Percentiles rank a stretch among this genome's conserved stretches.
Conservation (phyloP, 805 yeast species). For the Candida verbasci region DNA sequence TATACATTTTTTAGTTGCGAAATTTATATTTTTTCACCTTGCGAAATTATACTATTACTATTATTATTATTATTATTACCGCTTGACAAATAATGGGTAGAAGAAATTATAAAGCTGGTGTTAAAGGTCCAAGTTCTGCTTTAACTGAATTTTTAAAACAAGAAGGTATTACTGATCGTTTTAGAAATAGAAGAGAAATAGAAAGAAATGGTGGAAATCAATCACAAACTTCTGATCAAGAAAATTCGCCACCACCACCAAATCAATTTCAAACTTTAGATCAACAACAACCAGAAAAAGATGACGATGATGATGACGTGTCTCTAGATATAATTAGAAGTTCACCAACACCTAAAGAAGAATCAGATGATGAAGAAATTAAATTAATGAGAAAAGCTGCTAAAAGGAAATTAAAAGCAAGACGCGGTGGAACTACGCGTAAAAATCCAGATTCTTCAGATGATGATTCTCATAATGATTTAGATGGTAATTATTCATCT, state of each 20-base stretch:
- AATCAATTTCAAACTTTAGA: slow-evolving; percentile 7
- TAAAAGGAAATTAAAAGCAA: slow-evolving; percentile 13
- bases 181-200: slow-evolving; percentile 40
- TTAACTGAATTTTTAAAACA: slow-evolving; percentile 81
- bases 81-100: slow-evolving; percentile 13
- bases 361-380: slow-evolving; percentile 22
- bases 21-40: neutral
- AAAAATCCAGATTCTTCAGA: slow-evolving; percentile 25
- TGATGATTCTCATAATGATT: slow-evolving; percentile 22
- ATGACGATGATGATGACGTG: neutral
- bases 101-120: slow-evolving; percentile 17
- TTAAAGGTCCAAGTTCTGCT: slow-evolving; percentile 76
- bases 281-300: neutral
- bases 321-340: neutral
- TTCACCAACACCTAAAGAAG: slow-evolving; percentile 9
- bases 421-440: slow-evolving; percentile 27
- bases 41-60: neutral
- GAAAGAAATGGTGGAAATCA: slow-evolving; percentile 17
- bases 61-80: no score
- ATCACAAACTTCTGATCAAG: no score
- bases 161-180: slow-evolving; percentile 85
- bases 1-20: no score
- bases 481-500: slow-evolving; percentile 24
- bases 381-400: slow-evolving; percentile 31
- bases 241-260: slow-evolving; percentile 5